A percentile compares a stretch with the other conserved stretches of the same genome.
These are phyloP conservation scores for Trichoderma breve DNA, from an alignment of 2,329 filamentous ascomycete genomes.

Conservation along the genomic window DNA sequence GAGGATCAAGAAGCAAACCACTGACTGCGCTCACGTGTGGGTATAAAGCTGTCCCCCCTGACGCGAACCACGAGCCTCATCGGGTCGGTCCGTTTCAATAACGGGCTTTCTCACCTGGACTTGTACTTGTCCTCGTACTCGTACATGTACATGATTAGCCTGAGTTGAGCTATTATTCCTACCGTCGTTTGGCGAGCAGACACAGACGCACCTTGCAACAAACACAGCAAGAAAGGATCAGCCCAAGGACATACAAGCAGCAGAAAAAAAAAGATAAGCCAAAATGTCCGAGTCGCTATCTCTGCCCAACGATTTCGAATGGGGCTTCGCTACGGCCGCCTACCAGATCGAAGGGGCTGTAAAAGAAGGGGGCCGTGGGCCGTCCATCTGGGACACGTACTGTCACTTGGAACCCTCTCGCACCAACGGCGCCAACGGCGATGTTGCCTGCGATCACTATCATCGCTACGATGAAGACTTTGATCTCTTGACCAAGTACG, in stretches of 20 bases:
- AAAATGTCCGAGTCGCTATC: constrained; percentile 20
- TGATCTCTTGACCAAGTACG: constrained; percentile 55
- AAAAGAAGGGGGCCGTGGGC: constrained; percentile 40
- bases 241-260: background rate
- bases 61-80: constrained; percentile 12
- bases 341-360: constrained; percentile 47
- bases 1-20: background rate
- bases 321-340: constrained; percentile 43
- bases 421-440: constrained; percentile 43
- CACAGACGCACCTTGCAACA: constrained; percentile 4
- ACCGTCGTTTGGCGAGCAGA: background rate
- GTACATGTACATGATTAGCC: constrained; percentile 12
- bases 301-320: constrained; percentile 39
- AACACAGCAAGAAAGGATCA: constrained; percentile 2
- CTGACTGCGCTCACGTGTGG: background rate
- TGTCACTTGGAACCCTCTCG: constrained; percentile 41
- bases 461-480: constrained; percentile 52
- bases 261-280: background rate
- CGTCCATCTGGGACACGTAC: constrained; percentile 44
- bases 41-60: constrained; percentile 4
- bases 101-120: background rate
- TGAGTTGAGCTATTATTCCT: constrained; percentile 12
- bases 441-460: constrained; percentile 47
- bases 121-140: background rate
- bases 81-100: constrained; percentile 16